phyloP scores from a whole-genome alignment of 2,329 filamentous ascomycete species.

The Clarireedia homoeocarpa region DNA sequence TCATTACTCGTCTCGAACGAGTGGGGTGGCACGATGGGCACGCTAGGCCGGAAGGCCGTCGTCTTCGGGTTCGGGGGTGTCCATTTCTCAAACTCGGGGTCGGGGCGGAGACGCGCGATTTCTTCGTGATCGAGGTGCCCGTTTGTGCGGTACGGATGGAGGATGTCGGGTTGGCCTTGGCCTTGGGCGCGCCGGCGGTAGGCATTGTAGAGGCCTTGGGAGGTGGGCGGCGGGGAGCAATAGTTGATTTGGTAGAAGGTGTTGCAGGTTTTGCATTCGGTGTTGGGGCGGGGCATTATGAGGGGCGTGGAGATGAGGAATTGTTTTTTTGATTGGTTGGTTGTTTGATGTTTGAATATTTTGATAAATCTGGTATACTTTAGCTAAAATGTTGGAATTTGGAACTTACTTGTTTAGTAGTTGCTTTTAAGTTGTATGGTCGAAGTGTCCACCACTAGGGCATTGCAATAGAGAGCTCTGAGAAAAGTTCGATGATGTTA shows the following conservation, averaged over 20 bases:
- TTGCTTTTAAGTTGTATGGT: background rate
- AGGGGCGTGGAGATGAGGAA: background rate
- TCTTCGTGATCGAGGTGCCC: background rate
- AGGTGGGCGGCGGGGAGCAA: background rate
- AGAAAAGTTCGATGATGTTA: too few species aligned
- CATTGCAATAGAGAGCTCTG: too few species aligned
- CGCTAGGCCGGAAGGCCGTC: too few species aligned
- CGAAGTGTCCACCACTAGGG: too few species aligned
- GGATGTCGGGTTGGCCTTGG: background rate
- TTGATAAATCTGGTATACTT: background rate
- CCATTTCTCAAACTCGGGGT: background rate
- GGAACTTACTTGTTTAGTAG: background rate
- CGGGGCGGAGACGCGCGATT: background rate
- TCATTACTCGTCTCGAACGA: too few species aligned
- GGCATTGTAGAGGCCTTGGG: background rate
- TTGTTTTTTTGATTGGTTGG: background rate
- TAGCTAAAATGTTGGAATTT: background rate
- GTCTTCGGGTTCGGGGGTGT: too few species aligned
- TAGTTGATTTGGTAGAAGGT: background rate
- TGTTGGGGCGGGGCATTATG: background rate
- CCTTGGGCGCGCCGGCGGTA: background rate
- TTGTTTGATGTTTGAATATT: background rate
- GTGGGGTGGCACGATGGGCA: too few species aligned
- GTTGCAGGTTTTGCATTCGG: background rate
- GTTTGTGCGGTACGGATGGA: background rate